These are phyloP conservation scores for Priceomyces medius DNA, from an alignment of 805 yeast genomes.

Conservation along the genomic window DNA sequence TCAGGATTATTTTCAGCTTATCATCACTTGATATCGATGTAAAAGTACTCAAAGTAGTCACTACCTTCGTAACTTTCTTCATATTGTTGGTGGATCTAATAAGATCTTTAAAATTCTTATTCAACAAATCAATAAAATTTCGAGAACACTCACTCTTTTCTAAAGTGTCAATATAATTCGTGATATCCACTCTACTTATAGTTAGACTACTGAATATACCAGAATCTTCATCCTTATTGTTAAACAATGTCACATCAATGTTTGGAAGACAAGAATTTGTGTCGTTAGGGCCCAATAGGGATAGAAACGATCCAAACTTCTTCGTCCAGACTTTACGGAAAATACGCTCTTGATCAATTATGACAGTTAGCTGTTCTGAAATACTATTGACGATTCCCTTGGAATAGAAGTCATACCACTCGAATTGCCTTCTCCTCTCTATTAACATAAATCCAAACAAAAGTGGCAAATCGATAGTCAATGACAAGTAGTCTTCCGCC, in stretches of 20 bases:
- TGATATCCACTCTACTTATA: constrained; percentile 33
- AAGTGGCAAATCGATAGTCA: constrained; percentile 65
- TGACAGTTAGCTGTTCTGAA: constrained; percentile 56
- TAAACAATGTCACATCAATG: constrained; percentile 37
- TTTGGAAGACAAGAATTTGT: constrained; percentile 22
- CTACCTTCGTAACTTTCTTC: constrained; percentile 31
- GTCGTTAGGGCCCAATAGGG: constrained; percentile 15
- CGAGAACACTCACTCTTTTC: constrained; percentile 20
- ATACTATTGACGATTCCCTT: constrained; percentile 41
- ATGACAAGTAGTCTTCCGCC: constrained; percentile 37
- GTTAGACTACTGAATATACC: constrained; percentile 37
- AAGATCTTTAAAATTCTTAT: constrained; percentile 46
- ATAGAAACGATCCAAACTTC: constrained; percentile 51
- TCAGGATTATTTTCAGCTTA: constrained; percentile 7
- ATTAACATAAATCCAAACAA: constrained; percentile 68
- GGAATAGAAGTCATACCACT: constrained; percentile 52
- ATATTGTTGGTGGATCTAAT: constrained; percentile 39
- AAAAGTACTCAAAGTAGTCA: constrained; percentile 29
- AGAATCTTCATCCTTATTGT: constrained; percentile 20
- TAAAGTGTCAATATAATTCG: constrained; percentile 24
- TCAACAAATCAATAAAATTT: constrained; percentile 39
- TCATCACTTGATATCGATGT: constrained; percentile 21
- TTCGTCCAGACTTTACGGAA: constrained; percentile 61
- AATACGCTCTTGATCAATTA: constrained; percentile 55
- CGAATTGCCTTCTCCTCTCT: constrained; percentile 57